Base-by-base conservation (phyloP, 2,329 filamentous ascomycete genomes). In the Epichloe elymi region DNA sequence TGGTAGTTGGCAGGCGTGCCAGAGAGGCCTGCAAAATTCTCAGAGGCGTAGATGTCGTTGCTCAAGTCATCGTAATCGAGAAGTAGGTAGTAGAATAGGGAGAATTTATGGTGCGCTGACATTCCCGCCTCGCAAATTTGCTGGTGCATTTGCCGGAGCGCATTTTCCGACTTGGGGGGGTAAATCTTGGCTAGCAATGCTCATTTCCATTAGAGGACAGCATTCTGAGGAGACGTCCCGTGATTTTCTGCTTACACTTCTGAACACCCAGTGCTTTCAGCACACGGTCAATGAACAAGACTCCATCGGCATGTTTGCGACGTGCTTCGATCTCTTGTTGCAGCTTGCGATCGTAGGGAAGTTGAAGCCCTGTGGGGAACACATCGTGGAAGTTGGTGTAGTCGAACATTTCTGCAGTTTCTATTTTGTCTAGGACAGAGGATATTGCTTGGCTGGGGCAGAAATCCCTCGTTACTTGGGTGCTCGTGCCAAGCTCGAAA, bases 1-100 rank as follows among this genome's bases (percentile, higher is more conserved):
- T 83, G 80, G 65, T 91, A 94, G 57, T 83, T 87, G 51, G 76
- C 74, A 1, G 88, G 86, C 48, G 94, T 74, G 55, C 83, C 81
- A 5, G 80, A 81, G 23, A 70, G 69, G 41, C 69, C 67, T 15
- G 82, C 80, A 58, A 91, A 88, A 1, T 63, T 55, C 19, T 74
- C 73, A 2, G 81, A 73, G 6, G 71, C 60, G 37, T 76, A 72
- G 17, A 74, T 67, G 3, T 74, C 72, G 19, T 73, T 72, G 48
- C 76, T 72, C 30, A 70, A 66, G 39, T 71, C 67, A 59, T 84
- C 79, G 61, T 85, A 79, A 64, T 94, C 87, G 60, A 88, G 83
- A 3, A 94, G 75, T 39, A 94, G 72, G 65, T 94, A 95, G 72
- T 87, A 94, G 56, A 94, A 74, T 46, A 93, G 76, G 17, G 88